Evolutionary conservation across 495 filamentous ascomycete genomes (phyloP).

Genomic region (Hypoxylon lenormandii): DNA sequence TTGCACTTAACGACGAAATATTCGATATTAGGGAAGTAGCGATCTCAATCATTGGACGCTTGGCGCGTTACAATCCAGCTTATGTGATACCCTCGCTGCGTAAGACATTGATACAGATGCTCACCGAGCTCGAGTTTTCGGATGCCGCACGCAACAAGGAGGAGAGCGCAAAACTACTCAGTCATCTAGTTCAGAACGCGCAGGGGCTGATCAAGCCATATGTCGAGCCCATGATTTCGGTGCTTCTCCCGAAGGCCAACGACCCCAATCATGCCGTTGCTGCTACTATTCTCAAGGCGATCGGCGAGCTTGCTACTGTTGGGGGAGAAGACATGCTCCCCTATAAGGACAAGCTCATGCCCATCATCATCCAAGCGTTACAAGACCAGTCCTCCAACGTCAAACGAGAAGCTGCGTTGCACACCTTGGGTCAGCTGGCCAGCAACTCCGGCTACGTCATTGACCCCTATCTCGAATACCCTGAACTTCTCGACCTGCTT

Average conservation of each 20-base stretch:
- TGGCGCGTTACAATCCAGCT: constrained; percentile 91
- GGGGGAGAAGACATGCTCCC: constrained; percentile 89
- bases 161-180: constrained; percentile 92
- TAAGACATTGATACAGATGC: constrained; percentile 92
- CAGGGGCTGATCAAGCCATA: constrained; percentile 92
- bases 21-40: constrained; percentile 93
- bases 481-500: constrained; percentile 87
- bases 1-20: constrained; percentile 94
- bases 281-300: constrained; percentile 88
- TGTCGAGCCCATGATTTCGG: constrained; percentile 91
- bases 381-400: constrained; percentile 89
- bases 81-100: constrained; percentile 95
- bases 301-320: constrained; percentile 91
- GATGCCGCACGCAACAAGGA: constrained; percentile 92
- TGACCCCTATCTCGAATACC: constrained; percentile 93
- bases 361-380: constrained; percentile 88
- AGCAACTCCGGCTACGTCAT: constrained; percentile 98
- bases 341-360: constrained; percentile 91
- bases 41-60: constrained; percentile 92
- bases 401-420: constrained; percentile 90
- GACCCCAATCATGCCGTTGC: constrained; percentile 88
- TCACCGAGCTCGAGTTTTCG: constrained; percentile 96
- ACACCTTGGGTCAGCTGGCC: constrained; percentile 89
- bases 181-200: constrained; percentile 88
- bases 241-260: constrained; percentile 86